These are phyloP conservation scores for Podaxis carcinomalis DNA, from an alignment of 768 basidiomycete species.

Conservation along the genomic window DNA sequence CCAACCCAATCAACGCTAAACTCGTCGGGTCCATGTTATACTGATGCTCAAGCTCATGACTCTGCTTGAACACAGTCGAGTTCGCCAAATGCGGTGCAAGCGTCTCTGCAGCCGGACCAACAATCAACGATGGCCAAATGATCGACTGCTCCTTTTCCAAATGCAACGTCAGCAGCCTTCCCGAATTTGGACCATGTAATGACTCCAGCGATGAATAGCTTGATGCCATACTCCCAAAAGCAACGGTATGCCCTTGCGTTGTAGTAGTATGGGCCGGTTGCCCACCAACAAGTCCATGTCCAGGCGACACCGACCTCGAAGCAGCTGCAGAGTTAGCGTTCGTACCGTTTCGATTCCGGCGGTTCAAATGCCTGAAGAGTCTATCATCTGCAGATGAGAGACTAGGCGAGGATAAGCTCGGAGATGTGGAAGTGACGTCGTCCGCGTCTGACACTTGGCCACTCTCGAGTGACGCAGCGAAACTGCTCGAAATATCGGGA, in stretches of 20 bases:
- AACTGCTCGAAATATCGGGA: conserved; percentile 79
- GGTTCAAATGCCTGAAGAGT: conserved; percentile 15
- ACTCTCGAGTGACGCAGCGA: conserved; percentile 78
- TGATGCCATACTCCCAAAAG: conserved; percentile 46
- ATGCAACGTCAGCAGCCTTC: conserved; percentile 73
- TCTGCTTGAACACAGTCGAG: conserved; percentile 49
- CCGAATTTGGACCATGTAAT: conserved; percentile 49
- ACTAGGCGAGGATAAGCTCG: conserved; percentile 59
- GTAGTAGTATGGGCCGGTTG: not conserved
- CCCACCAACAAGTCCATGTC: conserved; percentile 36
- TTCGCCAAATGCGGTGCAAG: conserved; percentile 49
- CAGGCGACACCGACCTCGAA: conserved; percentile 57
- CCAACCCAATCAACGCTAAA: conserved; percentile 65
- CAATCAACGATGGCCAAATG: conserved; percentile 80
- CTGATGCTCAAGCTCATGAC: conserved; percentile 50
- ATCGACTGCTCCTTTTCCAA: conserved; percentile 75
- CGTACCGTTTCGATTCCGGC: conserved; percentile 18
- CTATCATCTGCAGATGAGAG: conserved; percentile 57
- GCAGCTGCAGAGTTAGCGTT: conserved; percentile 24
- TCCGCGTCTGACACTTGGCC: conserved; percentile 70
- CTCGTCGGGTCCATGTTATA: conserved; percentile 90
- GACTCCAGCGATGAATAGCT: conserved; percentile 80
- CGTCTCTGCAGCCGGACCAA: conserved; percentile 66
- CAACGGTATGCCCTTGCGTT: not conserved
- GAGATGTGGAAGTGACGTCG: conserved; percentile 49